These are phyloP conservation scores for Magnolia changhungtana DNA, from an alignment of 164 flowering plant species.

Conservation along the genomic window DNA sequence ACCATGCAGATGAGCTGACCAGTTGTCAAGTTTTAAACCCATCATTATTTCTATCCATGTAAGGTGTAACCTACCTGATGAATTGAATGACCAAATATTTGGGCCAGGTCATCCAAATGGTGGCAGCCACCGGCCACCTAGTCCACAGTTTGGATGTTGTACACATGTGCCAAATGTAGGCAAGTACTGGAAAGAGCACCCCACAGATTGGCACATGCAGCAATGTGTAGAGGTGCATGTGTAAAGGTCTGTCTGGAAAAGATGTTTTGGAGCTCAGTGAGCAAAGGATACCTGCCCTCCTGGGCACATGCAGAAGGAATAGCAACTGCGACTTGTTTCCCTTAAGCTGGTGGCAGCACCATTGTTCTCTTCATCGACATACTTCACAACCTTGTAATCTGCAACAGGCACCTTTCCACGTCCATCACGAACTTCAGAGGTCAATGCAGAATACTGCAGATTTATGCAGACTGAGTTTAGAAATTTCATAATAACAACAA, in stretches of 20 bases:
- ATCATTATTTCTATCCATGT: neutral
- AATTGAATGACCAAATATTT: neutral
- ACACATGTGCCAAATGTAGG: neutral
- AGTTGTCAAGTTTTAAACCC: neutral
- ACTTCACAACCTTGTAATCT: conserved; percentile 84
- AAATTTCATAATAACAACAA: conserved; percentile 1
- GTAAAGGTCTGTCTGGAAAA: neutral
- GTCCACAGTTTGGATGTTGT: too few species aligned
- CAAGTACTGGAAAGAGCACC: neutral
- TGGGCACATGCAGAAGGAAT: conserved; percentile 99
- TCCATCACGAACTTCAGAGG: conserved; percentile 65
- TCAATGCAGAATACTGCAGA: conserved; percentile 71
- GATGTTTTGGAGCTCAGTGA: neutral
- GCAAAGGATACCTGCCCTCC: conserved; percentile 83
- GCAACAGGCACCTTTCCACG: conserved; percentile 98
- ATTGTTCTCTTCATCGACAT: conserved; percentile 37
- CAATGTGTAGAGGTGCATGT: neutral
- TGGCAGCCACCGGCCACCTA: neutral
- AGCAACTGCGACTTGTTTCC: conserved; percentile 61
- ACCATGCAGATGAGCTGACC: neutral
- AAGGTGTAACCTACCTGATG: neutral
- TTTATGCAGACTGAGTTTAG: conserved; percentile 7
- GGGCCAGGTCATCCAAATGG: neutral
- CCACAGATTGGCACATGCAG: neutral
- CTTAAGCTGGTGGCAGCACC: conserved; percentile 20